Percentiles rank a stretch among this genome's conserved stretches.
Evolutionary conservation across 441 rosid species (phyloP).

Genomic region (Eutrema salsugineum): DNA sequence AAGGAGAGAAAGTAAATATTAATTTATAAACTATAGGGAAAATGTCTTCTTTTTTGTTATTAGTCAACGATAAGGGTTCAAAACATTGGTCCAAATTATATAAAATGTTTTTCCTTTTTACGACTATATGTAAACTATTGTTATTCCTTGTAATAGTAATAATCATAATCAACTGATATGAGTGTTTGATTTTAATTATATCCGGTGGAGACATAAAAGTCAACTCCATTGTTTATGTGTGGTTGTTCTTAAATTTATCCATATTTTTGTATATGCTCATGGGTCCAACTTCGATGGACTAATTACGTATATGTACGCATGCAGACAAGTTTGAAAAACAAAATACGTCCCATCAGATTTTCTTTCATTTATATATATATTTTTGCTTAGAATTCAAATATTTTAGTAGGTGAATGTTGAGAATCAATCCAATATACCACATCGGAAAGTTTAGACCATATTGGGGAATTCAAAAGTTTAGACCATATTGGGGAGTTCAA

Average conservation of each 20-base stretch:
- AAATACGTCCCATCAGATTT: neutral
- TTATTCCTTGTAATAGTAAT: neutral
- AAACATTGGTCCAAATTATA: neutral
- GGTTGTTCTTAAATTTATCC: neutral
- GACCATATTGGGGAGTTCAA: no score
- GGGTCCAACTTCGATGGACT: constrained; percentile 14
- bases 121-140: neutral
- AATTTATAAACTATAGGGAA: neutral
- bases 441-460: no score
- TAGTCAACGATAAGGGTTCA: constrained; percentile 1
- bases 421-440: no score
- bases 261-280: neutral
- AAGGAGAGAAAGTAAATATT: neutral
- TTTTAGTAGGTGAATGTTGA: no score
- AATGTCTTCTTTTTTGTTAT: neutral
- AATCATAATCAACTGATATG: constrained; percentile 2
- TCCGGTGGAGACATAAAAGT: constrained; percentile 5
- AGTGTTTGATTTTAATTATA: constrained; percentile 6
- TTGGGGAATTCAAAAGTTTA: no score
- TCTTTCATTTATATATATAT: no score
- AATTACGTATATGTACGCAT: constrained; percentile 1
- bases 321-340: constrained; percentile 5
- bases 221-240: constrained; percentile 17
- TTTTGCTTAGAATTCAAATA: neutral
- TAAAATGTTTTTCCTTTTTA: neutral